phyloP scores from a whole-genome alignment of 768 basidiomycete species.

The Boletus huronensis region DNA sequence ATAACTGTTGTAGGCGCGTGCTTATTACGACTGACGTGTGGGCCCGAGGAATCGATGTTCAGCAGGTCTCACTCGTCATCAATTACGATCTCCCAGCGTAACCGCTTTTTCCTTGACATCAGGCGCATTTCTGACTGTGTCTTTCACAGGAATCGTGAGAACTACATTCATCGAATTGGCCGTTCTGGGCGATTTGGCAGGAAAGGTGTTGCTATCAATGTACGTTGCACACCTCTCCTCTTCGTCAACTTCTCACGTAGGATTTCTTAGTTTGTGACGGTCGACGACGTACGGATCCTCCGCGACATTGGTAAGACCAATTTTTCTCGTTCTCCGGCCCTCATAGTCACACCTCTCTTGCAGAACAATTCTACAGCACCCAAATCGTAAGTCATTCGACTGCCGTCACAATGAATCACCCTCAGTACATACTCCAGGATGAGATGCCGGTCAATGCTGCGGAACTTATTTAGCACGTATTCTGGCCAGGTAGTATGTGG shows the following conservation, averaged over 20 bases:
- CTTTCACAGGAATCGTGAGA: constrained; percentile 80
- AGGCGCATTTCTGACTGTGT: constrained; percentile 10
- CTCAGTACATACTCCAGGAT: constrained; percentile 53
- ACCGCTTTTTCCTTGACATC: constrained; percentile 24
- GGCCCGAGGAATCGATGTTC: constrained; percentile 98
- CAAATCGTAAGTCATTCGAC: constrained; percentile 63
- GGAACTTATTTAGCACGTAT: constrained; percentile 73
- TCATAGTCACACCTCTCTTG: constrained; percentile 10
- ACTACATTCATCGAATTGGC: constrained; percentile 99
- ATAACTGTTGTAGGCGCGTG: constrained; percentile 60
- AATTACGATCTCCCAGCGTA: constrained; percentile 96
- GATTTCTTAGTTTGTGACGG: constrained; percentile 72
- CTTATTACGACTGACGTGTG: constrained; percentile 95
- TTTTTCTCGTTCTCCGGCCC: background rate
- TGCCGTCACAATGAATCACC: background rate
- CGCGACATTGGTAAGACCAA: constrained; percentile 83
- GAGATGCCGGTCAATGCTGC: constrained; percentile 99
- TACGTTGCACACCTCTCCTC: constrained; percentile 37
- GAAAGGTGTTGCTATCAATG: constrained; percentile 99
- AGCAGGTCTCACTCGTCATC: constrained; percentile 95
- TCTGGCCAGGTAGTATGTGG: background rate
- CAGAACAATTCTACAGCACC: constrained; percentile 96
- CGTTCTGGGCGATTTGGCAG: constrained; percentile 98
- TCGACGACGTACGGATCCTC: constrained; percentile 93
- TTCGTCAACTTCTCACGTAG: constrained; percentile 14